Percentiles rank a stretch among this genome's conserved stretches.
Evolutionary conservation across 2,329 filamentous ascomycete genomes (phyloP).

Genomic region (Xylaria sp.): DNA sequence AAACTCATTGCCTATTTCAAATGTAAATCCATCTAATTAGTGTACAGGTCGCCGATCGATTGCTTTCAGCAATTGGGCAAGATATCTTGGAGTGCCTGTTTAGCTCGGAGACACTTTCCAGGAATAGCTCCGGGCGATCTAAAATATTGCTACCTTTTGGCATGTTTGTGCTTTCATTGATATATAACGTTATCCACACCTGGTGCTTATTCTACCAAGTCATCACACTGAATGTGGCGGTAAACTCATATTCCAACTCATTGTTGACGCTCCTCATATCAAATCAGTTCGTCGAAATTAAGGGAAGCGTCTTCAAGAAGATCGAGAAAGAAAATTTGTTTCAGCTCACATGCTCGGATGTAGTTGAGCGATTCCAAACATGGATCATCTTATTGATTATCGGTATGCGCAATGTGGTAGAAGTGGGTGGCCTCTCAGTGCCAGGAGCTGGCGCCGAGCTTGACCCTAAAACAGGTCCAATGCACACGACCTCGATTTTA

Average conservation of each 20-base stretch:
- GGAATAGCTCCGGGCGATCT: constrained; percentile 87
- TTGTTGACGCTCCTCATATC: constrained; percentile 91
- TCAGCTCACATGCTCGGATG: constrained; percentile 94
- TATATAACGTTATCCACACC: constrained; percentile 89
- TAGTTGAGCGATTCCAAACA: constrained; percentile 96
- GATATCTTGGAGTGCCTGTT: constrained; percentile 97
- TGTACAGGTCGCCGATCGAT: constrained; percentile 77
- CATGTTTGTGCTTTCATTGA: constrained; percentile 87
- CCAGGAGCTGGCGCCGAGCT: constrained; percentile 64
- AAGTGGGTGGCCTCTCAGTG: constrained; percentile 85
- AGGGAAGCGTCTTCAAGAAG: constrained; percentile 97
- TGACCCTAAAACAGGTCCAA: constrained; percentile 65
- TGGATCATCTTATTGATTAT: constrained; percentile 99
- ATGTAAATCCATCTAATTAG: neutral
- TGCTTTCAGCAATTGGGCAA: constrained; percentile 91
- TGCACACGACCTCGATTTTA: constrained; percentile 78
- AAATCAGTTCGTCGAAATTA: constrained; percentile 99
- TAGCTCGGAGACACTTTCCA: constrained; percentile 89
- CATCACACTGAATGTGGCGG: constrained; percentile 95
- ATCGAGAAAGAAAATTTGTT: constrained; percentile 99
- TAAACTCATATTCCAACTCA: constrained; percentile 98
- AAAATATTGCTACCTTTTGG: constrained; percentile 89
- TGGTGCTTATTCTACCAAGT: constrained; percentile 96
- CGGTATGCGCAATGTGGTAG: constrained; percentile 93
- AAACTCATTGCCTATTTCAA: constrained; percentile 34